Percentiles rank a stretch among this genome's conserved stretches.
Conservation (phyloP, 352 stramenopile genomes). For the Phytophthora colocasiae region DNA sequence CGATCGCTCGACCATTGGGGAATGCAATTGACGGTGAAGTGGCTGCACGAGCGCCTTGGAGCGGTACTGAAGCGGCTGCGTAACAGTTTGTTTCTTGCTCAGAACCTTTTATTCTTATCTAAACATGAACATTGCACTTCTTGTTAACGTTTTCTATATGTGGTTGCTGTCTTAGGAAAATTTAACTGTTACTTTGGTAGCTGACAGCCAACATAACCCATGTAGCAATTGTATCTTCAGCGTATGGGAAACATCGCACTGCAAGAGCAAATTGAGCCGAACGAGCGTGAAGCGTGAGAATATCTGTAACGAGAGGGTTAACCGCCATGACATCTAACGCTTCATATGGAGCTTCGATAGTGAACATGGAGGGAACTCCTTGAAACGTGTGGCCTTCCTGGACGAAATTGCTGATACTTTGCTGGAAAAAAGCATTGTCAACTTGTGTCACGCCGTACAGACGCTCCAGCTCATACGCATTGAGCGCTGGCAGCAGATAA, state of each 20-base stretch:
- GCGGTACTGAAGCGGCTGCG: slow-evolving; percentile 22
- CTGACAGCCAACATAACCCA: slow-evolving; percentile 90
- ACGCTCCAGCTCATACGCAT: slow-evolving; percentile 88
- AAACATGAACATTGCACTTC: slow-evolving; percentile 4
- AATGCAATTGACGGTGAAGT: slow-evolving; percentile 35
- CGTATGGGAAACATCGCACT: slow-evolving; percentile 82
- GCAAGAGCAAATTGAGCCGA: slow-evolving; percentile 74
- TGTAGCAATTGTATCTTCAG: slow-evolving; percentile 63
- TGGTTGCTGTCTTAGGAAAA: background rate
- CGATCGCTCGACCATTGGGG: slow-evolving; percentile 23
- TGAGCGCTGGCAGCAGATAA: slow-evolving; percentile 84
- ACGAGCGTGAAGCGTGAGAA: slow-evolving; percentile 71
- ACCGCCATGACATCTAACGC: slow-evolving; percentile 51
- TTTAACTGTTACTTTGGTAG: slow-evolving; percentile 50
- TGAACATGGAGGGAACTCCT: slow-evolving; percentile 81
- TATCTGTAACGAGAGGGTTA: slow-evolving; percentile 58
- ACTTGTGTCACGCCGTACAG: slow-evolving; percentile 67
- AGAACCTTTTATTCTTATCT: slow-evolving; percentile 7
- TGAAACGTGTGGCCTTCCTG: slow-evolving; percentile 87
- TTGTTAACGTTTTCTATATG: background rate
- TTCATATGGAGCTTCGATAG: slow-evolving; percentile 33
- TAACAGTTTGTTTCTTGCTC: background rate
- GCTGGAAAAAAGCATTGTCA: slow-evolving; percentile 86
- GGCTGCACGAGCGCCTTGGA: slow-evolving; percentile 58
- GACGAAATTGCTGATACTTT: slow-evolving; percentile 81